phyloP scores from a whole-genome alignment of 495 filamentous ascomycete genomes.

The Pyrenula massariospora region DNA sequence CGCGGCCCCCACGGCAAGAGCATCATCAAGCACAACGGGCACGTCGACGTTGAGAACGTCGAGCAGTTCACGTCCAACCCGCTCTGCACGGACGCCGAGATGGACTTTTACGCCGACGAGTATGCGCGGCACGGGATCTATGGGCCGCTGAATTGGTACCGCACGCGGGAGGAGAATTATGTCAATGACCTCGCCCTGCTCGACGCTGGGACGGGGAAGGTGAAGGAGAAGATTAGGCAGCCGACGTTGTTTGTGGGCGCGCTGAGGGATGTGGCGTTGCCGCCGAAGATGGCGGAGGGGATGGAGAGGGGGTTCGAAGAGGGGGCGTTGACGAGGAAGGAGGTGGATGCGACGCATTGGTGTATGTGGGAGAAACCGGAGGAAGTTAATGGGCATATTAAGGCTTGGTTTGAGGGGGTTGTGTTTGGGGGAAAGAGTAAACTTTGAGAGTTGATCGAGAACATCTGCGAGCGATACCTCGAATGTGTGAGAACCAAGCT shows the following conservation, averaged over 20 bases:
- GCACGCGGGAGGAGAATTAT: slow-evolving; percentile 56
- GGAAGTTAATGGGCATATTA: slow-evolving; percentile 38
- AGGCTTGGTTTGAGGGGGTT: slow-evolving; percentile 34
- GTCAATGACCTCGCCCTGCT: slow-evolving; percentile 56
- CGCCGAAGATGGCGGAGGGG: slow-evolving; percentile 47
- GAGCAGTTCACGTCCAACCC: neutral
- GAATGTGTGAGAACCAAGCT: too few species aligned
- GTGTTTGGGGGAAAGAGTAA: slow-evolving; percentile 13
- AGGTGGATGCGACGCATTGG: slow-evolving; percentile 60
- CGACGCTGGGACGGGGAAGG: slow-evolving; percentile 1
- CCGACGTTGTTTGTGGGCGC: slow-evolving; percentile 70
- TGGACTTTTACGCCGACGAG: slow-evolving; percentile 65
- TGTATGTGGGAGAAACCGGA: slow-evolving; percentile 50
- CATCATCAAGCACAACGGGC: slow-evolving; percentile 1
- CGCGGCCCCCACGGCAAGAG: slow-evolving; percentile 36
- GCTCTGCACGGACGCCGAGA: slow-evolving; percentile 30
- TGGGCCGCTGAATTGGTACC: slow-evolving; percentile 78
- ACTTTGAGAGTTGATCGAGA: slow-evolving; percentile 12
- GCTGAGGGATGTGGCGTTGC: slow-evolving; percentile 53
- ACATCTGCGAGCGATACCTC: too few species aligned
- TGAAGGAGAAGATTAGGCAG: slow-evolving; percentile 34
- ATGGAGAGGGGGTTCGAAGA: slow-evolving; percentile 50
- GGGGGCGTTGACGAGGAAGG: slow-evolving; percentile 32
- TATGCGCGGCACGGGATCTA: slow-evolving; percentile 60
- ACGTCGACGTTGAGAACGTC: neutral